Percentiles rank a stretch among this genome's conserved stretches.
Evolutionary conservation across 2,329 filamentous ascomycete genomes (phyloP).

Genomic region (Phaeosphaeriaceae sp.): DNA sequence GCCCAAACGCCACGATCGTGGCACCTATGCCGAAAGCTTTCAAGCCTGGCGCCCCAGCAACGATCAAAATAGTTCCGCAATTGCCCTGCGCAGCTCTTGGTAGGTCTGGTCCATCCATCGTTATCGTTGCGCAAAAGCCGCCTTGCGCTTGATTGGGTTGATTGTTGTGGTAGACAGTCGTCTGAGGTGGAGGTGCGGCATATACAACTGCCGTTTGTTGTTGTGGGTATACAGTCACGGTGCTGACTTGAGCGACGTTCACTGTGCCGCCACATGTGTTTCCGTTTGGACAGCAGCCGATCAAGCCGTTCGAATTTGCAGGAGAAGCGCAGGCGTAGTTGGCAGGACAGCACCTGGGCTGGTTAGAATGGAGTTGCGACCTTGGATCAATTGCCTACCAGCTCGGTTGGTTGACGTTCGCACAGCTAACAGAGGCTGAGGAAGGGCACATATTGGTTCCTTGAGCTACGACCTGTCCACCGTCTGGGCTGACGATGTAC

Average conservation of each 20-base stretch:
- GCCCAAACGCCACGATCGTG: conserved; percentile 18
- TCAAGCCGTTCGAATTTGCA: conserved; percentile 39
- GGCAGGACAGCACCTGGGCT: conserved; percentile 46
- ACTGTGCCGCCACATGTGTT: conserved; percentile 42
- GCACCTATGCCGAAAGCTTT: conserved; percentile 26
- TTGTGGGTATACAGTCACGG: conserved; percentile 43
- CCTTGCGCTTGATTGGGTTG: conserved; percentile 28
- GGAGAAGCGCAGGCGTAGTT: conserved; percentile 43
- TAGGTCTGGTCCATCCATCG: conserved; percentile 43
- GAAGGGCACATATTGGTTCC: conserved; percentile 42
- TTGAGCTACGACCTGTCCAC: conserved; percentile 43
- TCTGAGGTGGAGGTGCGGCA: conserved; percentile 26
- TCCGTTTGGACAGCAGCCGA: conserved; percentile 48
- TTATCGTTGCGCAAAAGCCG: conserved; percentile 48
- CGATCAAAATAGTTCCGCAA: conserved; percentile 49
- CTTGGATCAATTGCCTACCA: conserved; percentile 44
- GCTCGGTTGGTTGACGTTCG: conserved; percentile 49
- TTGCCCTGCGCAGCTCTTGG: conserved; percentile 40
- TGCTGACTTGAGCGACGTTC: conserved; percentile 41
- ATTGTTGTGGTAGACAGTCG: conserved; percentile 29
- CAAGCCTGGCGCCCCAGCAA: conserved; percentile 31
- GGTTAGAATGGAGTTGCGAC: not conserved
- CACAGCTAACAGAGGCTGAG: conserved; percentile 50
- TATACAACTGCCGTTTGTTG: conserved; percentile 39
- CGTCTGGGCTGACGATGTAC: conserved; percentile 46